A percentile compares a stretch with the other conserved stretches of the same genome.
Conservation (phyloP, 192 early-diverging fungal genomes). For the Phycomyces blakesleeanus region DNA sequence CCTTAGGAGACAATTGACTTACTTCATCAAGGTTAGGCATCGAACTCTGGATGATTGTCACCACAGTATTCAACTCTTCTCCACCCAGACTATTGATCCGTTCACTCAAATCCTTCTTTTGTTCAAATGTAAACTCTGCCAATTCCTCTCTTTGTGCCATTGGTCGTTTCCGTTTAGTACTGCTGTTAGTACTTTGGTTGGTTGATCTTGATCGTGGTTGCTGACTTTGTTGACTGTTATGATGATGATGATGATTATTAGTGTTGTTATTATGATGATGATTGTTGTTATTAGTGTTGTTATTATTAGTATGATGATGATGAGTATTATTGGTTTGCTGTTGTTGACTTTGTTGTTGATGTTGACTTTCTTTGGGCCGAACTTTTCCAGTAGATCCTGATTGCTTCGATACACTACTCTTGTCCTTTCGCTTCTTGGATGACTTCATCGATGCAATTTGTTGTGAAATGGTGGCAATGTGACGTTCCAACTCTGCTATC, state of each 20-base stretch:
- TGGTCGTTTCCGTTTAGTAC: background rate
- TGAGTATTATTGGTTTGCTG: too few species aligned
- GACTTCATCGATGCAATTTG: constrained; percentile 39
- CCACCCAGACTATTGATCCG: constrained; percentile 58
- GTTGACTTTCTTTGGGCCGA: too few species aligned
- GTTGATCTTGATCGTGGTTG: too few species aligned
- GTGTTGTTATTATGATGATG: too few species aligned
- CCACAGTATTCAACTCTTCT: constrained; percentile 63
- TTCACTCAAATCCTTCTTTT: constrained; percentile 83
- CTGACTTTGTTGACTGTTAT: too few species aligned
- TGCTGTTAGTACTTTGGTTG: too few species aligned
- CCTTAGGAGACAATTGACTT: constrained; percentile 22
- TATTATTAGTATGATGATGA: too few species aligned
- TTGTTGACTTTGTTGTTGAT: too few species aligned
- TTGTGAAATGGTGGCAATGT: constrained; percentile 35
- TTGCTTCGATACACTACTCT: too few species aligned
- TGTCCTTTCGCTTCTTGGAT: constrained; percentile 17
- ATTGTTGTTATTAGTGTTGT: too few species aligned
- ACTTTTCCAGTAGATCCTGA: too few species aligned
- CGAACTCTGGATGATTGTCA: constrained; percentile 67
- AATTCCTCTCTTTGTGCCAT: constrained; percentile 22
- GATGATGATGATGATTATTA: too few species aligned
- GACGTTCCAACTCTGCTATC: constrained; percentile 39
- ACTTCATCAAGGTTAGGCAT: constrained; percentile 58
- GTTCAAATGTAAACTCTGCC: constrained; percentile 71